phyloP scores from a whole-genome alignment of 2,329 filamentous ascomycete genomes.

The Anisogramma anomala region DNA sequence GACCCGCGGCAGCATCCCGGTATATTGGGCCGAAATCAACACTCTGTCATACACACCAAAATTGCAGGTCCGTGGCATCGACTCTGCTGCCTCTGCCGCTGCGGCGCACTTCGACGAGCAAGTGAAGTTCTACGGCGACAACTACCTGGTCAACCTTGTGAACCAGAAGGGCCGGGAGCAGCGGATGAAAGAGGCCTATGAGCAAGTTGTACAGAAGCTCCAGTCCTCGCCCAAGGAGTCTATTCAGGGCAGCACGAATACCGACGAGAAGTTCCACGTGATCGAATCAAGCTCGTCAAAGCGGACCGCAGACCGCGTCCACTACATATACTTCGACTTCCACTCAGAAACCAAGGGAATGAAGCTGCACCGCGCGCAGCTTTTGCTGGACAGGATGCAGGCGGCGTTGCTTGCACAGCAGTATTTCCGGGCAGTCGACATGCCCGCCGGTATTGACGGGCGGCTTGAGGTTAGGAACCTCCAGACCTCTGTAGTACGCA shows the following conservation, averaged over 20 bases:
- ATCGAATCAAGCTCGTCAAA: constrained; percentile 51
- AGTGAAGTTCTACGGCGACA: constrained; percentile 86
- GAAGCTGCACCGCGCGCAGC: constrained; percentile 80
- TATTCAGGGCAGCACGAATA: constrained; percentile 51
- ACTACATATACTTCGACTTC: constrained; percentile 98
- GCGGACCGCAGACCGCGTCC: constrained; percentile 66
- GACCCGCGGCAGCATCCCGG: constrained; percentile 88
- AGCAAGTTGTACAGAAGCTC: constrained; percentile 72
- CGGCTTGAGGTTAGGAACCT: constrained; percentile 67
- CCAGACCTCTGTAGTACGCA: constrained; percentile 85
- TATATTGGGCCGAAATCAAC: constrained; percentile 95
- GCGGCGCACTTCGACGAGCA: constrained; percentile 87
- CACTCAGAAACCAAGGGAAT: constrained; percentile 95
- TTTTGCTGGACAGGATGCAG: constrained; percentile 71
- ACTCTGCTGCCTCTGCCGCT: constrained; percentile 67
- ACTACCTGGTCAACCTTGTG: constrained; percentile 93
- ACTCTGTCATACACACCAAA: constrained; percentile 84
- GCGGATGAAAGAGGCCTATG: constrained; percentile 84
- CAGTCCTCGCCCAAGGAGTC: constrained; percentile 57
- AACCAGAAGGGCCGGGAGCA: constrained; percentile 91
- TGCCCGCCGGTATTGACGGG: constrained; percentile 58
- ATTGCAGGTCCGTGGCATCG: constrained; percentile 74
- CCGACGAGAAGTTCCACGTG: constrained; percentile 71
- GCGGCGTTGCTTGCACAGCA: constrained; percentile 66
- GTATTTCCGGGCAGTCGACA: constrained; percentile 88